These are phyloP conservation scores for Fusarium oxysporum DNA, from an alignment of 2,329 filamentous ascomycete genomes.

Conservation along the genomic window DNA sequence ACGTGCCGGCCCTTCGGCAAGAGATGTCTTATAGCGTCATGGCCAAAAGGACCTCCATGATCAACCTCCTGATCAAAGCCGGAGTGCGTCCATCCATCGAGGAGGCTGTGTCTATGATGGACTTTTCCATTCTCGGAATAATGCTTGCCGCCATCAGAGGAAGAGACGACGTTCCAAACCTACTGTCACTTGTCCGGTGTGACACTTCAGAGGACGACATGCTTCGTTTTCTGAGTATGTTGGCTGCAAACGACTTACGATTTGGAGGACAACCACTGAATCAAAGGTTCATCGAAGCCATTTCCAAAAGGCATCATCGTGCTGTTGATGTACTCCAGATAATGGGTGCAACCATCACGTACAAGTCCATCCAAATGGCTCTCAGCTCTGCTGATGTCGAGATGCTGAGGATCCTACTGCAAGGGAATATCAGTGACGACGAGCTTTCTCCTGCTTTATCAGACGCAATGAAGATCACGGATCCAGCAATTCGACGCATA, in stretches of 20 bases:
- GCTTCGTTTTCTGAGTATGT: background rate
- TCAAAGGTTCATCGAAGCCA: background rate
- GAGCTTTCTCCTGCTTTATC: background rate
- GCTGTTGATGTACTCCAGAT: background rate
- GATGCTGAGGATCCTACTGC: background rate
- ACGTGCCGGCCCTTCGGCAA: background rate
- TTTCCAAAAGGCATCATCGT: background rate
- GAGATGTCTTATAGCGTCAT: background rate
- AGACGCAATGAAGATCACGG: background rate
- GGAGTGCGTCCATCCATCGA: background rate
- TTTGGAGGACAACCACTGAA: background rate
- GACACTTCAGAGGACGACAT: background rate
- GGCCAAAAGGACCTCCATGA: background rate
- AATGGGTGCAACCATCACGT: background rate
- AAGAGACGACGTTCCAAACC: background rate
- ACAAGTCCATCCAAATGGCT: background rate
- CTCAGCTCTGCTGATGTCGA: background rate
- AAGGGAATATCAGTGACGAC: background rate
- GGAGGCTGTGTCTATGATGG: background rate
- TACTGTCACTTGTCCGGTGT: background rate
- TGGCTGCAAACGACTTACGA: background rate
- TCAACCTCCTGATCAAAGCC: background rate
- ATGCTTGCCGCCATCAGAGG: background rate
- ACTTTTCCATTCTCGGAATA: background rate
- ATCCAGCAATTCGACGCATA: background rate